Base-by-base conservation (phyloP, 129 eudicot species). In the Arctium minus region DNA sequence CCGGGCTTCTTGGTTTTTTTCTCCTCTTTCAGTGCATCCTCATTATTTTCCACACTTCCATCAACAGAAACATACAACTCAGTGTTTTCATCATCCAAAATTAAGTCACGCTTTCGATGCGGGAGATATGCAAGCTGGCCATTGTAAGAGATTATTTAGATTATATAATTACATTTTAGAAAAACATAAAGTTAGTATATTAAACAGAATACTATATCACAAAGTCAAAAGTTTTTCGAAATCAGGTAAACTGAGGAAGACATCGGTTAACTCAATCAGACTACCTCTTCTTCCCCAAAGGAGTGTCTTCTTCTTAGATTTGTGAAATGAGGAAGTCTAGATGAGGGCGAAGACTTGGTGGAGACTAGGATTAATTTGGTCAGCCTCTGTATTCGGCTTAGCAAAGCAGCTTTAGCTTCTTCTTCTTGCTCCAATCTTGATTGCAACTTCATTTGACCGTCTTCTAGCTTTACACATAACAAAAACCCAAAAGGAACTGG, bases 221-320 rank as follows among this genome's bases (percentile, higher is more conserved):
- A 11, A 81, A 22, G 42, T 70, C 70, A 80, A 65, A 75, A 10
- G 18, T 18, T 35, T 13, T 65, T 46, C 2, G 8, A 60, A 60
- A n/a, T 60, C 13, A 75, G 67, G 15, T 53, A 64, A 77, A 64
- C 1, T 7, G 62, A 67, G 62, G 8, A 75, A 75, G 36, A 65
- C 67, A 40, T 7, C 42, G 8, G 44, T 56, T 40, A 80, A 11
- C 8, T 3, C 70, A 70, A 46, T 74, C 72, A 38, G 18, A 46
- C 35, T 85, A 91, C 99, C 97, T 96, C 99, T 86, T 96, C 99
- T 88, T 96, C 99, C 37, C 99, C 99, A 84, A 96, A 96, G 64
- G 99, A 96, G 88, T 96, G 99, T 18, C 97, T 79, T 90, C 99
- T 90, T 83, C 98, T 89, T 74, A 76, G 79, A 86, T 87, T 90